Conservation (phyloP, 495 filamentous ascomycete genomes). For the Darksidea phi region DNA sequence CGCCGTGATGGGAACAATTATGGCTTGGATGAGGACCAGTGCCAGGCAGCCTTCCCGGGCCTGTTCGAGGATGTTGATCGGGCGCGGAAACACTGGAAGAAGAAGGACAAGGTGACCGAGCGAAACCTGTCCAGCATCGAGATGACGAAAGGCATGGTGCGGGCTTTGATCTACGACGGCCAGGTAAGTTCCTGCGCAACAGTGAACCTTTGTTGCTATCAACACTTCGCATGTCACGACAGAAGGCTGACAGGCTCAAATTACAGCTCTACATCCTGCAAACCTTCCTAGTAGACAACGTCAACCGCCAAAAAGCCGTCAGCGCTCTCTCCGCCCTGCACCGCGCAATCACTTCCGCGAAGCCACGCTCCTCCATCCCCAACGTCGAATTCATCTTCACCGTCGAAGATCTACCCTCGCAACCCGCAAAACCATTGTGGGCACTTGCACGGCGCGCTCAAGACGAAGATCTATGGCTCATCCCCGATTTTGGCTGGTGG, state of each 20-base stretch:
- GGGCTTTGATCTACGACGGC: constrained; percentile 37
- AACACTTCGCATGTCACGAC: neutral
- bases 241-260: constrained; percentile 5
- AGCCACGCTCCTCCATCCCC: constrained; percentile 47
- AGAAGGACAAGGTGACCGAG: constrained; percentile 39
- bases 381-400: constrained; percentile 64
- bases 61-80: constrained; percentile 37
- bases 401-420: constrained; percentile 52
- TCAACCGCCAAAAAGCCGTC: constrained; percentile 49
- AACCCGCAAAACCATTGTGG: constrained; percentile 50
- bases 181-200: constrained; percentile 31
- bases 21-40: constrained; percentile 32
- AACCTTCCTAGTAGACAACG: constrained; percentile 31
- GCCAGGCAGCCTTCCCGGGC: constrained; percentile 35
- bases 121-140: constrained; percentile 16
- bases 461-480: constrained; percentile 60
- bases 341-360: constrained; percentile 54
- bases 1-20: constrained; percentile 34
- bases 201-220: neutral
- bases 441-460: constrained; percentile 48
- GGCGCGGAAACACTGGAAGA: constrained; percentile 31
- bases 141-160: constrained; percentile 33
- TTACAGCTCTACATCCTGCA: constrained; percentile 39
- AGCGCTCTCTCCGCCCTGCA: constrained; percentile 44
- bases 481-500: constrained; percentile 82